Evolutionary conservation across 2,329 filamentous ascomycete species (phyloP).

Genomic region (Rhinocladiella mackenziei): DNA sequence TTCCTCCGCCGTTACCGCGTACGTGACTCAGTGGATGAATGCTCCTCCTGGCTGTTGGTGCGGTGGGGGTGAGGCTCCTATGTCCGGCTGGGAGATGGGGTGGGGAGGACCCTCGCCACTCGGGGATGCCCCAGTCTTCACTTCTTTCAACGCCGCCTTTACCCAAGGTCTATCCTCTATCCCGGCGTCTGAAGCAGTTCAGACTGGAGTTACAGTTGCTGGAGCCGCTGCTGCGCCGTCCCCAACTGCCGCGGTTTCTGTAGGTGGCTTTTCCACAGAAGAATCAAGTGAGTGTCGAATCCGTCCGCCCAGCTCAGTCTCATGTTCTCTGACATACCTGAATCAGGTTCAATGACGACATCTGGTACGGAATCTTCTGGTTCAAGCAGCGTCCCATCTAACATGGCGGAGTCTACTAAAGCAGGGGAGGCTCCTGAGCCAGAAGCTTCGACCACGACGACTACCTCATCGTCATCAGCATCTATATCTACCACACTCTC

Average conservation of each 20-base stretch:
- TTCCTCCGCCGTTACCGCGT: conserved; percentile 19
- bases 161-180: conserved; percentile 25
- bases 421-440: conserved; percentile 14
- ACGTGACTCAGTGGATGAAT: conserved; percentile 22
- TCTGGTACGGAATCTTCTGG: conserved; percentile 22
- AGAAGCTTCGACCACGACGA: conserved; percentile 8
- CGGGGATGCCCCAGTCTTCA: conserved; percentile 16
- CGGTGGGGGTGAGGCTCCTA: conserved; percentile 8
- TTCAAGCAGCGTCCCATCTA: conserved; percentile 20
- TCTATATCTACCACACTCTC: conserved; percentile 10
- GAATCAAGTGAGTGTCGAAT: not conserved
- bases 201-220: conserved; percentile 23
- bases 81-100: not conserved
- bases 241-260: conserved; percentile 14
- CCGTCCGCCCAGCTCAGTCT: not conserved
- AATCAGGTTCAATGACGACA: conserved; percentile 8
- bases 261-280: conserved; percentile 11
- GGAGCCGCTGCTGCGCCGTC: conserved; percentile 11
- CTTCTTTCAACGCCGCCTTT: conserved; percentile 15
- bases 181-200: conserved; percentile 22
- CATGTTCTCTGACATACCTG: not conserved
- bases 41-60: conserved; percentile 24
- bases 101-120: not conserved
- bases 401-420: conserved; percentile 21
- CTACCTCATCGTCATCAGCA: conserved; percentile 6